Evolutionary conservation across 208 protist species (phyloP).

Genomic region (Plasmodiophora brassicae): DNA sequence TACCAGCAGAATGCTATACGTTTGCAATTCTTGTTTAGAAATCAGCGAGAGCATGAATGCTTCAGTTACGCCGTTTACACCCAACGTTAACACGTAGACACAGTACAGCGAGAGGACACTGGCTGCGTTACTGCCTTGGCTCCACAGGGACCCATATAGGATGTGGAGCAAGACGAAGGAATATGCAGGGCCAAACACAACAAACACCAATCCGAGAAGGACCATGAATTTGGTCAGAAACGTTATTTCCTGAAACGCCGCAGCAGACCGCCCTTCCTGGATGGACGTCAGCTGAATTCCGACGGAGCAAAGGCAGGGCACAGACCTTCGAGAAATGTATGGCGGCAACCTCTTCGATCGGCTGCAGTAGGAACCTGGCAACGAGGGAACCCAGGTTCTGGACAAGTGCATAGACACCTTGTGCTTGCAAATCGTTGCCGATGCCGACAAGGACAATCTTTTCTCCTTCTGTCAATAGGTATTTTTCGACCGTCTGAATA

Average conservation of each 20-base stretch:
- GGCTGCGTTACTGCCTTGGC: not conserved
- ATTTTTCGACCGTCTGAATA: constrained; percentile 5
- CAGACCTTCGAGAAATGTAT: not conserved
- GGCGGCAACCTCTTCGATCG: not conserved
- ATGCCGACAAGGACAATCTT: not conserved
- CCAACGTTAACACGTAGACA: not conserved
- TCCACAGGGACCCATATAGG: not conserved
- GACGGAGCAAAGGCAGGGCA: too few species aligned
- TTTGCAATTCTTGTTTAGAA: not conserved
- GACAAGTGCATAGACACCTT: constrained; percentile 14
- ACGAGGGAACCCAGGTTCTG: constrained; percentile 26
- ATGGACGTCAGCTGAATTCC: too few species aligned
- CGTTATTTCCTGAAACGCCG: not conserved
- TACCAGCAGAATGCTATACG: not conserved
- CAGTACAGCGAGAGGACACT: not conserved
- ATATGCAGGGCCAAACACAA: not conserved
- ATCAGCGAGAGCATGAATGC: not conserved
- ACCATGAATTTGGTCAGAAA: not conserved
- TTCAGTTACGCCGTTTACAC: not conserved
- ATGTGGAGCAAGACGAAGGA: not conserved
- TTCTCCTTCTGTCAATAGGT: constrained; percentile 2
- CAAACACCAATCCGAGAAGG: not conserved
- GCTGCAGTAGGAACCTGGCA: constrained; percentile 2
- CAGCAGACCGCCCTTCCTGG: too few species aligned
- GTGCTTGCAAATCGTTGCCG: not conserved